Evolutionary conservation across 2,329 filamentous ascomycete species (phyloP), one percentile per base, ranked within the genome.

Genomic region (Stemphylium vesicarium): DNA sequence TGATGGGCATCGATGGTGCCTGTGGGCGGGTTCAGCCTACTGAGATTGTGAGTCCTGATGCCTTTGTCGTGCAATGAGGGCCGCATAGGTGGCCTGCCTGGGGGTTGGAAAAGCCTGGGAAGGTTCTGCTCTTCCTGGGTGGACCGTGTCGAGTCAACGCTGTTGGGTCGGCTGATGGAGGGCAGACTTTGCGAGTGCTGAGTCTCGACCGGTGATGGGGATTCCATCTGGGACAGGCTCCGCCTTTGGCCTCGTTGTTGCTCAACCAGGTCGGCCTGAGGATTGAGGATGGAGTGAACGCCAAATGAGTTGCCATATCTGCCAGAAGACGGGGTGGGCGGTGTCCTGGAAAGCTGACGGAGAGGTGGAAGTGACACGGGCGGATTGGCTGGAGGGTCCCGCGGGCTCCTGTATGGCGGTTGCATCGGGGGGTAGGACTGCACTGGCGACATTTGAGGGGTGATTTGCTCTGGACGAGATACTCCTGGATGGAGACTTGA

Each of bases 61-160:
- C 80, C 87, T 59, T 81, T 79, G 0, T 86, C 84, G 10, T 83
- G 86, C 56, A 86, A 67, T n/a, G 85, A 80, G 31, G 81, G 80
- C 59, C 84, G 77, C 50, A 75, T 42, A 39, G 65, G 57, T 33
- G 65, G 66, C 24, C 62, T 63, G 35, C 64, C 62, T 26, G 67
- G 67, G 4, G 63, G 66, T 36, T 62, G 69, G 51, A 66, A 74
- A 15, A 50, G 65, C 50, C 66, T 66, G 13, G 50, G 59, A n/a
- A 61, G 53, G 10, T 59, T 53, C 11, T 58, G 57, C 1, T 72
- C 71, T 8, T 65, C 68, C 20, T 66, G 65, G 0, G 60, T 66
- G 4, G 71, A 74, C 32, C 68, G 65, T 0, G 60, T 66, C 2
- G 71, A 74, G 41, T 73, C 72, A 2, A 73, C 70, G 42, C 73